Base-by-base conservation (phyloP, 495 filamentous ascomycete genomes). In the Tuber calosporum region DNA sequence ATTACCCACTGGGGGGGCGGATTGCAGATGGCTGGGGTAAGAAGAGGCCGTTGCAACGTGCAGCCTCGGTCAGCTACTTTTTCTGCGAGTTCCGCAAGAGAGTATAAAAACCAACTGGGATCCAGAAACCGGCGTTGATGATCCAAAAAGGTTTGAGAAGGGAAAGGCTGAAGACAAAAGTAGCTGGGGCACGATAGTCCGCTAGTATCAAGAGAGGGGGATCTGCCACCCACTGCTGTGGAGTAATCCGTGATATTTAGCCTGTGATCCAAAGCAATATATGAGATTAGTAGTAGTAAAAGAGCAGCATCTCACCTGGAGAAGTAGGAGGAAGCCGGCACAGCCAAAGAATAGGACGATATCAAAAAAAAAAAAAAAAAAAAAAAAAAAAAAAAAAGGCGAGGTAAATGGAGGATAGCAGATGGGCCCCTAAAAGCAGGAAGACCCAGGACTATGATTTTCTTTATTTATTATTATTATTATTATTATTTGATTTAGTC, bases 1-100 rank as follows among this genome's bases (percentile, higher is more conserved):
- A 75, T 66, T 76, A 77, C 70, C 67, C 48, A 72, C 69, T 76
- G 67, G 68, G 66, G 74, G 48, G 73, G 69, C 66, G 62, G 53
- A 62, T 38, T 62, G 48, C 30, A 66, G 37, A 37, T 43, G 69
- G 62, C 69, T 69, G 11, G 69, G 73, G 75, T 58, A 58, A 72
- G 37, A 73, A 69, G 62, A 68, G 68, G 58, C 53, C 73, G 68
- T 70, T 73, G 41, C 76, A 77, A 73, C 40, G 48, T 69, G 75
- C 48, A 62, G 53, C 26, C 53, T 62, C 53, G 17, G 53, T 15
- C 53, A 62, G n/a, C n/a, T n/a, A n/a, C n/a, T 26, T 62, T 34
- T 62, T 62, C 34, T 19, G 53, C 53, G 53, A 62, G 53, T 30
- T n/a, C 53, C 7, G 53, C 34, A 67, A 72, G 73, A 74, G 43